These are phyloP conservation scores for Backusella morwellensis DNA, from an alignment of 192 early-diverging fungal species.

Conservation along the genomic window DNA sequence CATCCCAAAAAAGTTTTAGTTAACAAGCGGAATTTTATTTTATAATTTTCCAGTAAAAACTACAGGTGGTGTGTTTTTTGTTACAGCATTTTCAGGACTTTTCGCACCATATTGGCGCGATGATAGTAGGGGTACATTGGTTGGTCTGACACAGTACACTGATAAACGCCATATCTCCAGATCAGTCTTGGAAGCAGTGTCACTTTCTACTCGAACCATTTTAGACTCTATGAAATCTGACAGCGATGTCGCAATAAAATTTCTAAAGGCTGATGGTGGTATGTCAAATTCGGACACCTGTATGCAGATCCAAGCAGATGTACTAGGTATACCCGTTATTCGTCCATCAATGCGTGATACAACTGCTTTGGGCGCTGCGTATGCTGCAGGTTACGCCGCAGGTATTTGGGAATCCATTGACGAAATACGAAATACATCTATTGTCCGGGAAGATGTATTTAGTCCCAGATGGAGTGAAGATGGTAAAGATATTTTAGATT, in stretches of 20 bases:
- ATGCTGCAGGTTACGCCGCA: slow-evolving; percentile 43
- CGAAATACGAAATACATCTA: slow-evolving; percentile 15
- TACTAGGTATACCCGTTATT: slow-evolving; percentile 76
- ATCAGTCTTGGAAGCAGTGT: slow-evolving; percentile 87
- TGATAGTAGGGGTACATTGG: slow-evolving; percentile 85
- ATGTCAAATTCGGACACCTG: slow-evolving; percentile 85
- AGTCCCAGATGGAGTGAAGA: slow-evolving; percentile 15
- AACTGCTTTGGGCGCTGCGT: slow-evolving; percentile 92
- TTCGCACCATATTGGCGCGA: slow-evolving; percentile 97
- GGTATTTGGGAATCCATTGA: slow-evolving; percentile 26
- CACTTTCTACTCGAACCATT: slow-evolving; percentile 87
- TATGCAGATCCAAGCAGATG: slow-evolving; percentile 94
- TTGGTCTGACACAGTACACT: slow-evolving; percentile 89
- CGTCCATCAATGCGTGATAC: slow-evolving; percentile 91
- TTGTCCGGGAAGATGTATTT: slow-evolving; percentile 20
- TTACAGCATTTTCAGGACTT: slow-evolving; percentile 91
- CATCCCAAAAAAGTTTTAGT: slow-evolving; percentile 55
- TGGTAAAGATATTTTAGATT: slow-evolving; percentile 3
- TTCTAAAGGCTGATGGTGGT: slow-evolving; percentile 88
- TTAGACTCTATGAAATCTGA: slow-evolving; percentile 90
- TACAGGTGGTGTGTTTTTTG: slow-evolving; percentile 93
- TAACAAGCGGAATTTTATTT: slow-evolving; percentile 55
- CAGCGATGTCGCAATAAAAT: slow-evolving; percentile 60
- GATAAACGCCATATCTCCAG: slow-evolving; percentile 85
- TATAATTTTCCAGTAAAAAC: slow-evolving; percentile 43